Evolutionary conservation across 2,329 filamentous ascomycete genomes (phyloP).

Genomic region (Colletotrichum caudatum): DNA sequence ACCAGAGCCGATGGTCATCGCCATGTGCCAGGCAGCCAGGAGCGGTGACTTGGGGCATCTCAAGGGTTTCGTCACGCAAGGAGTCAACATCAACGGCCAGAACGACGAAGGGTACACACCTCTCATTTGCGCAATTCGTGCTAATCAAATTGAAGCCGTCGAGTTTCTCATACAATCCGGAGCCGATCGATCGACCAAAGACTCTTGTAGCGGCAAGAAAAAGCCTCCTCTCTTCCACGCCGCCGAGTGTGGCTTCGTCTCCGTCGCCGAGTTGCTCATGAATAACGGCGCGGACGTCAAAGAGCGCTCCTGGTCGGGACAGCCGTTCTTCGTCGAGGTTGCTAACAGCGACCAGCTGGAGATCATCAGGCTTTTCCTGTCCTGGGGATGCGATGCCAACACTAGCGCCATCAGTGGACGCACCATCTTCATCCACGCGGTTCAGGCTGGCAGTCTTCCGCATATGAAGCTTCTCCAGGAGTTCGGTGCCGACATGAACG

Average conservation of each 20-base stretch:
- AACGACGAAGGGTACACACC: conserved; percentile 52
- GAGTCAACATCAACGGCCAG: conserved; percentile 53
- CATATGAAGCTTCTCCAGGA: conserved; percentile 36
- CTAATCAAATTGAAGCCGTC: conserved; percentile 49
- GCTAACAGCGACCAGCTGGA: conserved; percentile 35
- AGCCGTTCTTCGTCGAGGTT: conserved; percentile 39
- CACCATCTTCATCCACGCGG: conserved; percentile 49
- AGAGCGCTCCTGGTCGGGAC: conserved; percentile 34
- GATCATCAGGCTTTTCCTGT: conserved; percentile 45
- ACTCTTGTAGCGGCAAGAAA: conserved; percentile 40
- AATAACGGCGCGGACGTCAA: conserved; percentile 40
- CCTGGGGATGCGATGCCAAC: conserved; percentile 52
- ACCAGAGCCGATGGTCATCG: conserved; percentile 53
- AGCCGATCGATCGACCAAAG: conserved; percentile 44
- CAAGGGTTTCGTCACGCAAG: conserved; percentile 50
- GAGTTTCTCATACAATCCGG: conserved; percentile 50
- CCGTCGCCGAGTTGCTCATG: conserved; percentile 41
- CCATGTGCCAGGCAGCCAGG: conserved; percentile 52
- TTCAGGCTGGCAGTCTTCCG: conserved; percentile 41
- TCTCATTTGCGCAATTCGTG: conserved; percentile 51
- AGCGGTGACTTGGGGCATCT: conserved; percentile 52
- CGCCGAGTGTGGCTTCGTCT: conserved; percentile 32
- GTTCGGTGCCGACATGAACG: conserved; percentile 48
- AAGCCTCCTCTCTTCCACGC: conserved; percentile 46
- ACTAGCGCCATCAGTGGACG: conserved; percentile 48